phyloP scores from a whole-genome alignment of 768 basidiomycete species.

The Pisolithus marmoratus region DNA sequence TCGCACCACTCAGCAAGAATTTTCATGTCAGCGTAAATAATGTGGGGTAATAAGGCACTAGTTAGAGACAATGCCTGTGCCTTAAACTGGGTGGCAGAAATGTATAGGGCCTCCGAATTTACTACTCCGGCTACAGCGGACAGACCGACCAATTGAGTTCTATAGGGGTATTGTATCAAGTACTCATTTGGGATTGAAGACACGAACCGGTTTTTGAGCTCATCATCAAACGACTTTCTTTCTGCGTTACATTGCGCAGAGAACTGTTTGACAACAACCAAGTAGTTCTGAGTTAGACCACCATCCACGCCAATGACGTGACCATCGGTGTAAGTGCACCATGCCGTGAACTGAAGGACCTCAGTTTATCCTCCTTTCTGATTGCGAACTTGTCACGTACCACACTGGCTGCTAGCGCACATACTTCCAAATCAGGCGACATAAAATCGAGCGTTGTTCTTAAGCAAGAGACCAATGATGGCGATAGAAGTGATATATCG shows the following conservation, averaged over 20 bases:
- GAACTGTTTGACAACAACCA: slow-evolving; percentile 62
- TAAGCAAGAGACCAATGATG: slow-evolving; percentile 62
- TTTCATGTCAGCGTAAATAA: slow-evolving; percentile 56
- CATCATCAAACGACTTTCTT: slow-evolving; percentile 50
- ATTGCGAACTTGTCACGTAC: slow-evolving; percentile 40
- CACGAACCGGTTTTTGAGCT: slow-evolving; percentile 66
- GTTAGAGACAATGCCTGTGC: slow-evolving; percentile 67
- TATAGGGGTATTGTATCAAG: slow-evolving; percentile 21
- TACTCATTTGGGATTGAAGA: not conserved
- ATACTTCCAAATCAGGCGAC: slow-evolving; percentile 66
- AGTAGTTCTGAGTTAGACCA: slow-evolving; percentile 61
- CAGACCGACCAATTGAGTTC: slow-evolving; percentile 80
- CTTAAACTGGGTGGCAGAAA: slow-evolving; percentile 65
- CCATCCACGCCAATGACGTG: slow-evolving; percentile 76
- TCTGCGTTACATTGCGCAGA: slow-evolving; percentile 50
- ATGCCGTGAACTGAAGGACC: slow-evolving; percentile 69
- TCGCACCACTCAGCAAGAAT: slow-evolving; percentile 63
- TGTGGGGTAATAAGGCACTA: slow-evolving; percentile 60
- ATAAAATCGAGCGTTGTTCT: slow-evolving; percentile 50
- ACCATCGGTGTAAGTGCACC: slow-evolving; percentile 89
- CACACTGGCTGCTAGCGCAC: slow-evolving; percentile 72
- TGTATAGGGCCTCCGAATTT: slow-evolving; percentile 79
- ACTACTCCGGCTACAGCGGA: slow-evolving; percentile 76
- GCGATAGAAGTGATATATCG: slow-evolving; percentile 71
- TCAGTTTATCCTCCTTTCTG: not conserved